Conservation (phyloP, 1,284 basidiomycete species). For the Microbotryum lychnidis-dioicae region DNA sequence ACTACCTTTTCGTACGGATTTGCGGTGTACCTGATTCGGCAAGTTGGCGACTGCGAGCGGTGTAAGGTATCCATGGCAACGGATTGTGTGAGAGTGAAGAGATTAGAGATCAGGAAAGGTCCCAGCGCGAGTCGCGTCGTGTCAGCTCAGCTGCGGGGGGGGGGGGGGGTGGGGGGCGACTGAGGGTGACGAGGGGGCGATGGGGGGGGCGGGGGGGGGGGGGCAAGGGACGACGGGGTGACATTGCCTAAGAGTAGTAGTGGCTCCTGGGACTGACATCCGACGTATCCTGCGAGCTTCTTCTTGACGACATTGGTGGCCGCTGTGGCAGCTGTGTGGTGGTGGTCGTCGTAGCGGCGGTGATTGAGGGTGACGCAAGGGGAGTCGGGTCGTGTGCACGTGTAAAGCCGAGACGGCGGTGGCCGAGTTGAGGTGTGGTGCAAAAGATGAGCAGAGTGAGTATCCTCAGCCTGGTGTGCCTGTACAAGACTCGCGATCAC, state of each 20-base stretch:
- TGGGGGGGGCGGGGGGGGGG: not conserved
- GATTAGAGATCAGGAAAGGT: not conserved
- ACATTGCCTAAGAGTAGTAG: too few species aligned
- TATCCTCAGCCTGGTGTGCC: too few species aligned
- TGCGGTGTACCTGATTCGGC: slow-evolving; percentile 94
- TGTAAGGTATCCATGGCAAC: slow-evolving; percentile 28
- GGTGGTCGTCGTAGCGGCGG: not conserved
- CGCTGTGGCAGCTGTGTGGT: slow-evolving; percentile 1
- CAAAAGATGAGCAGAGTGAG: not conserved
- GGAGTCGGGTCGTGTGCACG: not conserved
- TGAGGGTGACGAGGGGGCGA: not conserved
- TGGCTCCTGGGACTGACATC: slow-evolving; percentile 29
- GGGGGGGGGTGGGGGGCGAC: not conserved
- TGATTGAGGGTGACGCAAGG: not conserved
- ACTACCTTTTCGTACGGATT: slow-evolving; percentile 61
- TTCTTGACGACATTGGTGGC: slow-evolving; percentile 60
- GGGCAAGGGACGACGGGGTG: not conserved
- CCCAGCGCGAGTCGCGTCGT: too few species aligned
- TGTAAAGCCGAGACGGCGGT: not conserved
- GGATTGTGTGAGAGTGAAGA: not conserved
- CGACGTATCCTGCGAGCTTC: slow-evolving; percentile 78
- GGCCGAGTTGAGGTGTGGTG: not conserved
- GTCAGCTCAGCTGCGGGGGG: not conserved
- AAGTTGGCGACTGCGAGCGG: slow-evolving; percentile 64
- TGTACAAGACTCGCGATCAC: too few species aligned